Conservation (phyloP, 805 yeast genomes). For the Priceomyces melissophilus region DNA sequence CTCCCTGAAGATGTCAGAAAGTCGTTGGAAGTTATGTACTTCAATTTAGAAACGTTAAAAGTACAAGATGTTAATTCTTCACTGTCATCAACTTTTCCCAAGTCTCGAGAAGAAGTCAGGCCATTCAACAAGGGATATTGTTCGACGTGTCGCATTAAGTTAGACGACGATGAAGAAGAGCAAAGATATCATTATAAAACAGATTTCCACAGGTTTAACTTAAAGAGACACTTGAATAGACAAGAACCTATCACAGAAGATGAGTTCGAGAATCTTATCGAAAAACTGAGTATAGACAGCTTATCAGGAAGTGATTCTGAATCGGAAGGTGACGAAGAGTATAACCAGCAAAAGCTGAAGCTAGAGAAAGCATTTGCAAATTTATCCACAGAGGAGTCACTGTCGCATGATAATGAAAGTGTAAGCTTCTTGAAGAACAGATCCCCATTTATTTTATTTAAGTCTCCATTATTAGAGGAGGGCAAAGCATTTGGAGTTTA, state of each 20-base stretch:
- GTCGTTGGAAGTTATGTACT: slow-evolving; percentile 51
- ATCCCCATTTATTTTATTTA: slow-evolving; percentile 64
- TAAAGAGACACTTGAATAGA: slow-evolving; percentile 49
- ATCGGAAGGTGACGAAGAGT: slow-evolving; percentile 23
- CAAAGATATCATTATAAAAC: slow-evolving; percentile 50
- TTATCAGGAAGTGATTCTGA: slow-evolving; percentile 53
- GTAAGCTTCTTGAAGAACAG: slow-evolving; percentile 60
- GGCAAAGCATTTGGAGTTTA: slow-evolving; percentile 61
- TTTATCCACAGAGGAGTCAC: slow-evolving; percentile 14
- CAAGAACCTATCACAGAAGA: slow-evolving; percentile 47
- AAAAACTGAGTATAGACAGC: slow-evolving; percentile 49
- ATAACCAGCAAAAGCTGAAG: slow-evolving; percentile 8
- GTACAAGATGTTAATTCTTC: too few relatives aligned
- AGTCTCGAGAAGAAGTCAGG: too few relatives aligned
- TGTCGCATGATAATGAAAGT: slow-evolving; percentile 27
- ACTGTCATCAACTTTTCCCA: too few relatives aligned
- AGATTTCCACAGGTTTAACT: slow-evolving; percentile 57
- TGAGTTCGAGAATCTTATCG: slow-evolving; percentile 56
- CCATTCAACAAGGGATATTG: slow-evolving; percentile 8
- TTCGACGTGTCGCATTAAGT: slow-evolving; percentile 13
- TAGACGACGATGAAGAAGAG: slow-evolving; percentile 8
- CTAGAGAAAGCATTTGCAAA: slow-evolving; percentile 20
- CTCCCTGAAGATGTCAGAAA: slow-evolving; percentile 37
- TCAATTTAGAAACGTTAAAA: slow-evolving; percentile 48
- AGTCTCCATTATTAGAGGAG: slow-evolving; percentile 43